Percentiles rank a stretch among this genome's conserved stretches.
Conservation (phyloP, 192 early-diverging fungal species). For the Backusella luteola region DNA sequence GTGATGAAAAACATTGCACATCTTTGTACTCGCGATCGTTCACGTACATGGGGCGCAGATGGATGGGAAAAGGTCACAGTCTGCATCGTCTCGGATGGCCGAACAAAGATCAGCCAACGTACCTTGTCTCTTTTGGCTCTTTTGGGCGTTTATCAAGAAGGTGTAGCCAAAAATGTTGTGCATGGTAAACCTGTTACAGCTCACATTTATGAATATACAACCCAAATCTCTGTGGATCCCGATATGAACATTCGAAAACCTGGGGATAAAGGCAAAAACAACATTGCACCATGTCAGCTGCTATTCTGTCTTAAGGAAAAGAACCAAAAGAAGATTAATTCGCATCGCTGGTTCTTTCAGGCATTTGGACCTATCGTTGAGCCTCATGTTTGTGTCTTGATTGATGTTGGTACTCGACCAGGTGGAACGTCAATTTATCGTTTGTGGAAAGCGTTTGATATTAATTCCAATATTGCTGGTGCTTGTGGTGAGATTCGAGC, state of each 20-base stretch:
- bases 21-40: constrained; percentile 58
- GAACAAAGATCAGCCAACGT: constrained; percentile 62
- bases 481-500: constrained; percentile 86
- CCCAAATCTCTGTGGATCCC: constrained; percentile 70
- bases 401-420: constrained; percentile 83
- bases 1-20: constrained; percentile 79
- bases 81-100: constrained; percentile 77
- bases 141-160: constrained; percentile 80
- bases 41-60: constrained; percentile 52
- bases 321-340: constrained; percentile 90
- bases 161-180: constrained; percentile 65
- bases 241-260: constrained; percentile 63
- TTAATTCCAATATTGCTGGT: constrained; percentile 68
- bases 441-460: constrained; percentile 80
- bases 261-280: constrained; percentile 43
- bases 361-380: constrained; percentile 58
- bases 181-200: constrained; percentile 65
- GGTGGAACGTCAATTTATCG: constrained; percentile 66
- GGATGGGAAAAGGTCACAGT: constrained; percentile 82
- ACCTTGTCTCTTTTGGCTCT: constrained; percentile 66
- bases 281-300: constrained; percentile 73
- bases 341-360: constrained; percentile 72
- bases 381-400: constrained; percentile 56
- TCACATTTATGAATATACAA: constrained; percentile 72
- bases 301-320: constrained; percentile 91